A percentile compares a stretch with the other conserved stretches of the same genome.
Evolutionary conservation across 768 basidiomycete species (phyloP).

Genomic region (Phylloporus sp.): DNA sequence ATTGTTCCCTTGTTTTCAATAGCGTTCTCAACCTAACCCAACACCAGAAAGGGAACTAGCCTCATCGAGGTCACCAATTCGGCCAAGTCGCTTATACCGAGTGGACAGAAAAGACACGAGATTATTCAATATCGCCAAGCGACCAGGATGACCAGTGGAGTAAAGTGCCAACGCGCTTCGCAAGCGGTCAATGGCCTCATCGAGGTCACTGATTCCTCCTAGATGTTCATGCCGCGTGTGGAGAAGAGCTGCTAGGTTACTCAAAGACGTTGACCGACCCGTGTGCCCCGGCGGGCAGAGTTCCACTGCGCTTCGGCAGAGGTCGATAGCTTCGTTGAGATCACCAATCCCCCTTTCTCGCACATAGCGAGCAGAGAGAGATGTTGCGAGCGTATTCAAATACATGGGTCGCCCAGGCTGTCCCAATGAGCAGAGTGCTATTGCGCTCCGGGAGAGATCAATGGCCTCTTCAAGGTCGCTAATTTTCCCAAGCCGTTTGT

Average conservation of each 20-base stretch:
- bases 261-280: background rate
- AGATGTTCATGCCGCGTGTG: background rate
- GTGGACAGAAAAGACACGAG: background rate
- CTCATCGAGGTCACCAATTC: background rate
- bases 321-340: background rate
- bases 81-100: background rate
- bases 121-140: background rate
- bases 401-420: background rate
- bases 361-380: background rate
- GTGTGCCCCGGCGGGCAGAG: background rate
- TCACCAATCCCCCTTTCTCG: background rate
- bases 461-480: background rate
- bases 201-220: background rate
- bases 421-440: background rate
- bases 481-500: background rate
- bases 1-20: too few relatives aligned
- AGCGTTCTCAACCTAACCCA: too few relatives aligned
- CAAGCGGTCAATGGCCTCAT: background rate
- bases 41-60: background rate
- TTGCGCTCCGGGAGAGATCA: background rate
- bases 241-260: background rate
- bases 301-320: background rate
- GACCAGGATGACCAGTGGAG: background rate
- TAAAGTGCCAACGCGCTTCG: background rate
- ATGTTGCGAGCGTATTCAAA: background rate